Evolutionary conservation across 73 alveolate genomes (phyloP).

Genomic region (Tetrahymena elliotti): DNA sequence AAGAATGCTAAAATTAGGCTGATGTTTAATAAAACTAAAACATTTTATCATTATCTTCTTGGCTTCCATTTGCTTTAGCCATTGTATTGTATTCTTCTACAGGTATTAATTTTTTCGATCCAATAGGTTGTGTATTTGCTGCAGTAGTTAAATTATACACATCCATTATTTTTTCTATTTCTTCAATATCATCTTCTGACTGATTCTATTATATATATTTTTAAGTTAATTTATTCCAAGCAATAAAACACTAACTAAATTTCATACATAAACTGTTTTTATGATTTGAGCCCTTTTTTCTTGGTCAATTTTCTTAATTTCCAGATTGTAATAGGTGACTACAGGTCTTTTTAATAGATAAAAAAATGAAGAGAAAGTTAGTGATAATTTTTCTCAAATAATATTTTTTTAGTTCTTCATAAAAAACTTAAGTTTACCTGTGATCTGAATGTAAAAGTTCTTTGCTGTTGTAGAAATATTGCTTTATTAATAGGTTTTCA

Average conservation of each 20-base stretch:
- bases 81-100: neutral
- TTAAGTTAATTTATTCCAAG: neutral
- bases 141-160: neutral
- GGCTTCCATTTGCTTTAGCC: neutral
- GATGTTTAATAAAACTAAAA: neutral
- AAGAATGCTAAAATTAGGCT: neutral
- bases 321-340: neutral
- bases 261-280: neutral
- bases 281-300: neutral
- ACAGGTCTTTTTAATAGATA: neutral
- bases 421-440: slow-evolving; percentile 15
- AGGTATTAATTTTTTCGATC: neutral
- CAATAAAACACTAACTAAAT: neutral
- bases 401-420: neutral
- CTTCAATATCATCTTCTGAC: neutral
- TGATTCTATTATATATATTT: neutral
- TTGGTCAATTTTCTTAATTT: neutral
- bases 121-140: neutral
- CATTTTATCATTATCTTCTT: neutral
- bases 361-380: no score
- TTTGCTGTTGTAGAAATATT: slow-evolving; percentile 59
- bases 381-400: no score
- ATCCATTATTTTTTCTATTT: neutral
- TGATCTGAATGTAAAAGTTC: slow-evolving; percentile 83
- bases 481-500: slow-evolving; percentile 55